phyloP scores from a whole-genome alignment of 495 filamentous ascomycete genomes.

The Sordaria brevicollis region DNA sequence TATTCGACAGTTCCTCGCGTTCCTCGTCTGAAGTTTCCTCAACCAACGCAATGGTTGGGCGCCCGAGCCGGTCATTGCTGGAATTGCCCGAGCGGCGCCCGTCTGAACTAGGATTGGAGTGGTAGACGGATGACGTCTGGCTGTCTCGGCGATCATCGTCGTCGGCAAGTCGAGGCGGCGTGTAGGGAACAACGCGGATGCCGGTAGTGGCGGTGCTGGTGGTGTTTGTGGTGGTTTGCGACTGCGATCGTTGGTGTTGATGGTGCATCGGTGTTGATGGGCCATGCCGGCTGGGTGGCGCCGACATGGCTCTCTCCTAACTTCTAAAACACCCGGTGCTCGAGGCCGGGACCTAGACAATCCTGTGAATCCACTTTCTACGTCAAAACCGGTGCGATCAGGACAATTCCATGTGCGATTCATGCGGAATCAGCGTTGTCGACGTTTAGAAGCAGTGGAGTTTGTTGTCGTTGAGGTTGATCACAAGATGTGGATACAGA shows the following conservation, averaged over 20 bases:
- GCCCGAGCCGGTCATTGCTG: conserved; percentile 5
- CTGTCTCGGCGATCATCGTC: conserved; percentile 22
- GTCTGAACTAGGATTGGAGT: not conserved
- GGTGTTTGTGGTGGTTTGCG: conserved; percentile 38
- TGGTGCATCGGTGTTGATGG: conserved; percentile 41
- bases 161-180: conserved; percentile 31
- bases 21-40: not conserved
- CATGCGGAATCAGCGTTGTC: conserved; percentile 13
- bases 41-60: not conserved
- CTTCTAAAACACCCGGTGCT: conserved; percentile 15
- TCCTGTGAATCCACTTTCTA: conserved; percentile 17
- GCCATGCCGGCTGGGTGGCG: conserved; percentile 23
- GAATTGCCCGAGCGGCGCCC: conserved; percentile 13
- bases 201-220: conserved; percentile 5
- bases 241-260: conserved; percentile 45
- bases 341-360: conserved; percentile 16
- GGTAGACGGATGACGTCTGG: conserved; percentile 19
- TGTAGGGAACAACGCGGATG: conserved; percentile 44
- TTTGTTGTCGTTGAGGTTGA: not conserved
- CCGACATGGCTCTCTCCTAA: conserved; percentile 24
- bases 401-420: conserved; percentile 21
- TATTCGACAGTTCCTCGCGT: not conserved
- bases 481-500: not conserved
- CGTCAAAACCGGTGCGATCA: conserved; percentile 18
- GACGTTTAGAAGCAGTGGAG: not conserved